Percentiles rank a stretch among this genome's conserved stretches.
phyloP scores from a whole-genome alignment of 2,329 filamentous ascomycete species.

The Aspergillus pseudoviridinutans region DNA sequence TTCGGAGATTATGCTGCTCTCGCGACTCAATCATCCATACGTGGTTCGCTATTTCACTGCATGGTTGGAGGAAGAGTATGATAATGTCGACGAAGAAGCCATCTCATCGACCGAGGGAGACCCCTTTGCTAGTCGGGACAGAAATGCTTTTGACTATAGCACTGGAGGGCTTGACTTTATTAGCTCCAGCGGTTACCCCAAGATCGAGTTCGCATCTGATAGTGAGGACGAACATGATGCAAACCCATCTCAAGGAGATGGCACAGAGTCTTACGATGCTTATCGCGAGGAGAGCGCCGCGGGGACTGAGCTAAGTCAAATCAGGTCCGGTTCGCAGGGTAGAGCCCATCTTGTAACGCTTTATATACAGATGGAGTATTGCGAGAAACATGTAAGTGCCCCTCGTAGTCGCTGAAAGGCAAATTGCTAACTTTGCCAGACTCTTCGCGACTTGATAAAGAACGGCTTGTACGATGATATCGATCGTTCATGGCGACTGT shows the following conservation, averaged over 20 bases:
- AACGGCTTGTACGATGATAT: conserved; percentile 69
- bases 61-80: conserved; percentile 73
- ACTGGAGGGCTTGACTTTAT: conserved; percentile 88
- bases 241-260: conserved; percentile 32
- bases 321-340: conserved; percentile 46
- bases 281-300: conserved; percentile 22
- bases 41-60: conserved; percentile 91
- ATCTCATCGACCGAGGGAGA: conserved; percentile 53
- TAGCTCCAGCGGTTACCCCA: conserved; percentile 73
- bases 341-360: conserved; percentile 67
- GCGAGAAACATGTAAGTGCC: conserved; percentile 70
- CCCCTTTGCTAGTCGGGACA: conserved; percentile 31
- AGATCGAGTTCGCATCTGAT: conserved; percentile 69
- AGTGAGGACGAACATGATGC: conserved; percentile 44
- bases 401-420: not conserved
- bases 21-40: conserved; percentile 85
- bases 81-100: conserved; percentile 39
- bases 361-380: conserved; percentile 99
- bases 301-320: conserved; percentile 36
- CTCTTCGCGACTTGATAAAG: conserved; percentile 80
- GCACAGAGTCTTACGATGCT: conserved; percentile 19
- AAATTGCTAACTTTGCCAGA: conserved; percentile 44
- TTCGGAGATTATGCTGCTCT: conserved; percentile 82
- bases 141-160: conserved; percentile 57
- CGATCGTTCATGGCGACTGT: conserved; percentile 81